Evolutionary conservation across 2,329 filamentous ascomycete genomes (phyloP).

Genomic region (Aspergillus piperis): DNA sequence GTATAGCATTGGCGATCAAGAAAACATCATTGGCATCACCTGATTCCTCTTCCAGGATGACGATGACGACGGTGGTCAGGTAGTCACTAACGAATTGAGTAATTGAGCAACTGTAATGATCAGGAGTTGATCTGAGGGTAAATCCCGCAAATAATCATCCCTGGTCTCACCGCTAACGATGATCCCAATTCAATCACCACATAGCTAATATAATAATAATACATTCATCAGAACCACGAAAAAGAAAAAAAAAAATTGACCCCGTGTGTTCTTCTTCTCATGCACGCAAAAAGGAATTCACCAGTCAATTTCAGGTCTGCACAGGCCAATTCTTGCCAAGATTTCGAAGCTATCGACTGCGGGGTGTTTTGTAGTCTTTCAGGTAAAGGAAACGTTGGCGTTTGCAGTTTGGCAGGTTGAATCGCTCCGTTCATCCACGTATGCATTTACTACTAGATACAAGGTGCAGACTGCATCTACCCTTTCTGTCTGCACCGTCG

Average conservation of each 20-base stretch:
- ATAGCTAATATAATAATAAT: background rate
- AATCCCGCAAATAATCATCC: background rate
- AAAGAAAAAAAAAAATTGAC: background rate
- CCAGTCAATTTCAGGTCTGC: background rate
- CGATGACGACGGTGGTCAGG: background rate
- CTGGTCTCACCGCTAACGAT: slow-evolving; percentile 1
- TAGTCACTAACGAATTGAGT: background rate
- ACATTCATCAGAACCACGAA: background rate
- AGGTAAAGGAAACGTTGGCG: background rate
- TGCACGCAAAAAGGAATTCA: background rate
- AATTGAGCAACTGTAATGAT: background rate
- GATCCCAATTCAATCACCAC: slow-evolving; percentile 1
- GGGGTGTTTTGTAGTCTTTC: background rate
- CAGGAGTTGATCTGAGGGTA: background rate
- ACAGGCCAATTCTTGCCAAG: background rate
- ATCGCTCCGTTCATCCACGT: background rate
- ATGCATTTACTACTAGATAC: background rate
- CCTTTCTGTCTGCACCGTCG: background rate
- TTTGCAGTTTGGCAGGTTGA: background rate
- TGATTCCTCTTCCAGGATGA: background rate
- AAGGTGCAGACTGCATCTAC: background rate
- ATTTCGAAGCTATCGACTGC: background rate
- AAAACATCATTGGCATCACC: background rate
- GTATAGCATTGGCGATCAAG: background rate
- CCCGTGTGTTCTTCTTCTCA: background rate